Conservation (phyloP, 2,329 filamentous ascomycete species). For the Botryosphaeria dothidea region DNA sequence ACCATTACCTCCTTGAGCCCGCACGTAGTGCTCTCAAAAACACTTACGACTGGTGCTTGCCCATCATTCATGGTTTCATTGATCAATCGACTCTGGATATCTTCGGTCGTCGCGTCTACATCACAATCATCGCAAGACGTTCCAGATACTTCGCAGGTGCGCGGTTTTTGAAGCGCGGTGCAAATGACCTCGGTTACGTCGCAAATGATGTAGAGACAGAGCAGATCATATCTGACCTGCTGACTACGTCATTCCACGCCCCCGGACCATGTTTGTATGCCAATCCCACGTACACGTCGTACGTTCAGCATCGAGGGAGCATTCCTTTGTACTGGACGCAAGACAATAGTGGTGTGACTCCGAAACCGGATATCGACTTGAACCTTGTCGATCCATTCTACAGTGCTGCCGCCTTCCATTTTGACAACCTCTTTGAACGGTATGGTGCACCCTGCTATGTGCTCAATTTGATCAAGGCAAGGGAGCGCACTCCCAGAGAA, state of each 20-base stretch:
- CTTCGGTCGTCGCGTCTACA: slow-evolving; percentile 85
- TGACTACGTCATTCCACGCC: slow-evolving; percentile 93
- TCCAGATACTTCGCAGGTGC: slow-evolving; percentile 94
- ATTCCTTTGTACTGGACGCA: slow-evolving; percentile 98
- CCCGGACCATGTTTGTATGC: slow-evolving; percentile 83
- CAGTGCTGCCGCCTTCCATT: slow-evolving; percentile 87
- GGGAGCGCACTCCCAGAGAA: slow-evolving; percentile 85
- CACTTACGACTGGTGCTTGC: slow-evolving; percentile 92
- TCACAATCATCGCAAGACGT: slow-evolving; percentile 88
- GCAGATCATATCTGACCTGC: slow-evolving; percentile 92
- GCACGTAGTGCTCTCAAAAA: slow-evolving; percentile 70
- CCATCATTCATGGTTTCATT: slow-evolving; percentile 94
- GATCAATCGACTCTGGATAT: slow-evolving; percentile 76
- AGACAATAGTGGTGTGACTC: slow-evolving; percentile 90
- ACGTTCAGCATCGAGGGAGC: slow-evolving; percentile 93
- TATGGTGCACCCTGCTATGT: slow-evolving; percentile 93
- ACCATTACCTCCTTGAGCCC: slow-evolving; percentile 81
- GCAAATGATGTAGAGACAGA: slow-evolving; percentile 99
- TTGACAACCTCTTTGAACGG: slow-evolving; percentile 89
- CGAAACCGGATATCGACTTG: slow-evolving; percentile 93
- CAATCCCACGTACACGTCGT: slow-evolving; percentile 91
- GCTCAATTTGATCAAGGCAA: slow-evolving; percentile 81
- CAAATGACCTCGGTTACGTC: slow-evolving; percentile 92
- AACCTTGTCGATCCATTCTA: slow-evolving; percentile 98
- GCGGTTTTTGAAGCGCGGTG: slow-evolving; percentile 88